Evolutionary conservation across 192 early-diverging fungal genomes (phyloP).

Genomic region (Diversispora epigaea): DNA sequence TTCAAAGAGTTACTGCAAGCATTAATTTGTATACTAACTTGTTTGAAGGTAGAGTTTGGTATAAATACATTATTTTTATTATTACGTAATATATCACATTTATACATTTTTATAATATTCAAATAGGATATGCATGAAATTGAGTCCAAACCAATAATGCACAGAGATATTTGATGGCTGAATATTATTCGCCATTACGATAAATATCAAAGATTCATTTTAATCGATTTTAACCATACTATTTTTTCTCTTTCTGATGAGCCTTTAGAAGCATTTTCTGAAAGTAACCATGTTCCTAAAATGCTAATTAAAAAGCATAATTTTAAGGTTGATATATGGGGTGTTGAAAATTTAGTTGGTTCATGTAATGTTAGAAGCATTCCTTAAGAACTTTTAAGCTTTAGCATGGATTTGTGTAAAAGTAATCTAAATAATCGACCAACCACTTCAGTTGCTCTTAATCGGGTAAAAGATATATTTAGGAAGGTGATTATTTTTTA

Average conservation of each 20-base stretch:
- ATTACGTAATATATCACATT: not conserved
- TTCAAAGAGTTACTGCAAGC: constrained; percentile 10
- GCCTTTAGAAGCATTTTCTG: constrained; percentile 21
- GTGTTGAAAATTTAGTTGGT: not conserved
- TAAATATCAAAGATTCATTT: not conserved
- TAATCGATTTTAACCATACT: not conserved
- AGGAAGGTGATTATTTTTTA: constrained; percentile 7
- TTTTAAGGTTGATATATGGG: constrained; percentile 18
- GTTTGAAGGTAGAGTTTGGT: not conserved
- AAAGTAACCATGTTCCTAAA: constrained; percentile 8
- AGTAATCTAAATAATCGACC: not conserved
- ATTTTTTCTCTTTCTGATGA: not conserved
- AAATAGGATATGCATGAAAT: not conserved
- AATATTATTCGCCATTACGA: not conserved
- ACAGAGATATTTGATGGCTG: constrained; percentile 13
- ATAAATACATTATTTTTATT: not conserved
- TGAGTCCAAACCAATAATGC: not conserved
- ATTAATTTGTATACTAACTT: constrained; percentile 22
- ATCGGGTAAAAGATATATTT: constrained; percentile 1
- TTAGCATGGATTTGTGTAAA: not conserved
- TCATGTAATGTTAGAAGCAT: not conserved
- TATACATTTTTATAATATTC: not conserved
- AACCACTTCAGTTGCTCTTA: not conserved
- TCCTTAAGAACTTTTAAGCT: constrained; percentile 3
- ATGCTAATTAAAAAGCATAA: not conserved